Percentiles rank a stretch among this genome's conserved stretches.
These are phyloP conservation scores for Phytophthora multivora DNA, from an alignment of 352 stramenopile genomes.

Conservation along the genomic window DNA sequence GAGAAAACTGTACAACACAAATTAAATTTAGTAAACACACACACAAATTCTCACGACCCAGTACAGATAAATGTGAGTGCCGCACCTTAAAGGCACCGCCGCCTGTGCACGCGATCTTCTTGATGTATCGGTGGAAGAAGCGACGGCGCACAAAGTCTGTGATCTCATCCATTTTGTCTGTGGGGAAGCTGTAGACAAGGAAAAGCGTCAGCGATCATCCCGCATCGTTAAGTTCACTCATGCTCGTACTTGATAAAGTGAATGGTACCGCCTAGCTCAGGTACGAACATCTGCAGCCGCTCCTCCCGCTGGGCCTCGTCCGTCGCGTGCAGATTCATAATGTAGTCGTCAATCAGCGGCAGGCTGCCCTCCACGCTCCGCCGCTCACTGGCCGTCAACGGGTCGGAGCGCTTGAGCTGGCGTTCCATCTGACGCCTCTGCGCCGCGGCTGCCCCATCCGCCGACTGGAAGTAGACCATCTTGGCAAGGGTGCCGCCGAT, in stretches of 20 bases:
- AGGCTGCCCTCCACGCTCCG: conserved; percentile 48
- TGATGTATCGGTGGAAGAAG: conserved; percentile 93
- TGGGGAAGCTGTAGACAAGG: conserved; percentile 58
- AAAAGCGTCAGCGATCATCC: conserved; percentile 6
- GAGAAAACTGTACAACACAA: conserved; percentile 49
- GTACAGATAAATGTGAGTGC: neutral
- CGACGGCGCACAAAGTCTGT: conserved; percentile 70
- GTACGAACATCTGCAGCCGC: conserved; percentile 66
- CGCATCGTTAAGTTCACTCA: neutral
- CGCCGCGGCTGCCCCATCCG: conserved; percentile 31
- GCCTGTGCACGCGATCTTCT: conserved; percentile 89
- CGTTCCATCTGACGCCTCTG: conserved; percentile 37
- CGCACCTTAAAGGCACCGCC: conserved; percentile 95
- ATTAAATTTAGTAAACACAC: neutral
- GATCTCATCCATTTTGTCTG: conserved; percentile 69
- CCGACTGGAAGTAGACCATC: conserved; percentile 93
- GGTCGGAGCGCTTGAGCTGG: conserved; percentile 26
- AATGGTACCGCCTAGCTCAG: conserved; percentile 90
- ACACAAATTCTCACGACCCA: neutral
- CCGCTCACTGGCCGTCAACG: conserved; percentile 12
- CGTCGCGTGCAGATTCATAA: conserved; percentile 47
- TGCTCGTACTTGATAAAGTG: conserved; percentile 90
- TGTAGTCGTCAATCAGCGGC: conserved; percentile 55
- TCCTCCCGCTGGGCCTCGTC: conserved; percentile 63
- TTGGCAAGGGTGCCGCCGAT: conserved; percentile 94